Percentiles rank a stretch among this genome's conserved stretches.
Conservation (phyloP, 345 rosid genomes). For the Ceriops zippeliana region DNA sequence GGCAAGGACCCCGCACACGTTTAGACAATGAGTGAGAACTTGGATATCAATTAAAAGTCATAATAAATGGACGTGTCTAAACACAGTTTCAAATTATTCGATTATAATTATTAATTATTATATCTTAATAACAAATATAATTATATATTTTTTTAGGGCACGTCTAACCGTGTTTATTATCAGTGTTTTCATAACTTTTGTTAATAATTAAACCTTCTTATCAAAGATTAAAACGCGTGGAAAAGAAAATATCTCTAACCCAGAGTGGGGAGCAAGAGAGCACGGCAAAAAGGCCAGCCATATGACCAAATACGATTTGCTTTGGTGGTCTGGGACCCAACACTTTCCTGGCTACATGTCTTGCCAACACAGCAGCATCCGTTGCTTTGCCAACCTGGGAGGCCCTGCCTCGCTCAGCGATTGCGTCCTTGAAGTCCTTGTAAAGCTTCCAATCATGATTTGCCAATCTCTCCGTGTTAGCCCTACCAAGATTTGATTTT, state of each 20-base stretch:
- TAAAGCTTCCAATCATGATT: constrained; percentile 53
- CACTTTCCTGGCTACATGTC: constrained; percentile 51
- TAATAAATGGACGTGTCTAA: no score
- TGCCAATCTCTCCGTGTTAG: constrained; percentile 30
- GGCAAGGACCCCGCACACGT: no score
- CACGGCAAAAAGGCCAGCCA: constrained; percentile 52
- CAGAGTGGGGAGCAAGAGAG: constrained; percentile 60
- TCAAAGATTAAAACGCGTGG: constrained; percentile 35
- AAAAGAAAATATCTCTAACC: constrained; percentile 55
- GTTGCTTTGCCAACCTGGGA: constrained; percentile 50
- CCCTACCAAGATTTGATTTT: constrained; percentile 49
- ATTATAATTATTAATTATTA: no score
- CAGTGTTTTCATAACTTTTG: no score
- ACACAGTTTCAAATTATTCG: no score
- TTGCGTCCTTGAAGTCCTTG: constrained; percentile 43
- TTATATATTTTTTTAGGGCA: no score
- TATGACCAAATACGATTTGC: constrained; percentile 50
- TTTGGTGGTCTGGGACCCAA: constrained; percentile 50
- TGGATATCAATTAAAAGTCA: no score
- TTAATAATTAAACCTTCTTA: constrained; percentile 24
- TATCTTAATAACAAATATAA: no score
- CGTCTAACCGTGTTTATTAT: no score
- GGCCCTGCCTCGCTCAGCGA: constrained; percentile 49
- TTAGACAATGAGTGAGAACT: background rate
- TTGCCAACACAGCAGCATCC: constrained; percentile 40